phyloP scores from a whole-genome alignment of 2,329 filamentous ascomycete species.

The Colletotrichum brevisporum region DNA sequence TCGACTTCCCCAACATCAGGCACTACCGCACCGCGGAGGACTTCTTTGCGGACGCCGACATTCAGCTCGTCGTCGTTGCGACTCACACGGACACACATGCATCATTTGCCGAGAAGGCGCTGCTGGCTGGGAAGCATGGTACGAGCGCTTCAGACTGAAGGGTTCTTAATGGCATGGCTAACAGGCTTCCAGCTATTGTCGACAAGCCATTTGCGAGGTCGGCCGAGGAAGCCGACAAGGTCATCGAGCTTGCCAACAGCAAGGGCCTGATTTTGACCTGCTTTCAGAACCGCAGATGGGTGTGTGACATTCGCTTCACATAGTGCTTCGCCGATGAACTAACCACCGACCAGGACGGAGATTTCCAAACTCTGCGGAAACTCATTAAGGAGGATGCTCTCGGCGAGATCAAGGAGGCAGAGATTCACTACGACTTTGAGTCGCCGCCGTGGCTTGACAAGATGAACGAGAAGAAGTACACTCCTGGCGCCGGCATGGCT shows the following conservation, averaged over 20 bases:
- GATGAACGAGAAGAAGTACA: constrained; percentile 51
- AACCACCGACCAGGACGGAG: constrained; percentile 60
- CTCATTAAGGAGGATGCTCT: constrained; percentile 67
- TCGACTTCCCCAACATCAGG: constrained; percentile 64
- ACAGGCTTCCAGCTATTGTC: constrained; percentile 63
- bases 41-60: constrained; percentile 69
- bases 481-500: constrained; percentile 56
- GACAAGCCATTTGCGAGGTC: constrained; percentile 78
- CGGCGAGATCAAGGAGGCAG: constrained; percentile 74
- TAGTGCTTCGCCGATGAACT: fast-evolving
- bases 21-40: constrained; percentile 71
- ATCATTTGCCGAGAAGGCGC: constrained; percentile 65
- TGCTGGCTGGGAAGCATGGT: constrained; percentile 73
- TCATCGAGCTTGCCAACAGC: constrained; percentile 63
- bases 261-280: constrained; percentile 63
- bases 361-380: constrained; percentile 73
- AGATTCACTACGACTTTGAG: constrained; percentile 75
- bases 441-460: constrained; percentile 54
- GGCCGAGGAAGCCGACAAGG: constrained; percentile 67
- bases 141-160: constrained; percentile 9
- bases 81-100: constrained; percentile 67
- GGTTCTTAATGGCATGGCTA: too few relatives aligned
- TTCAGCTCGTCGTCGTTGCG: constrained; percentile 75
- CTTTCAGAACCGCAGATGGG: constrained; percentile 58
- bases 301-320: neutral